Base-by-base conservation (phyloP, 345 rosid species). In the Aegle marmelos region DNA sequence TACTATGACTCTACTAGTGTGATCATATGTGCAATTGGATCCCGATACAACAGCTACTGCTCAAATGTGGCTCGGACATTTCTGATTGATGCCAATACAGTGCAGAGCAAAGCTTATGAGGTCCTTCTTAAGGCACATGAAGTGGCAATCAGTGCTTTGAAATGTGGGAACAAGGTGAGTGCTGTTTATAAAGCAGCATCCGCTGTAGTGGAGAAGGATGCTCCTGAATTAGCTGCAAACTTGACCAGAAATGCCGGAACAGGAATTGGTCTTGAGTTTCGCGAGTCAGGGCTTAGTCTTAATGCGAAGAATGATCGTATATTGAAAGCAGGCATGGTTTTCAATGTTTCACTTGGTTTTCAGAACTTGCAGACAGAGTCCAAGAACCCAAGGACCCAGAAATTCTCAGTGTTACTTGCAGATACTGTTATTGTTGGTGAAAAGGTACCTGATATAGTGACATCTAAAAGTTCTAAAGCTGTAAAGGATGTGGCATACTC, bases 241-340 rank as follows among this genome's bases (percentile, higher is more conserved):
- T 69, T 89, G 69, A 89, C 90, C 3, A 87, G 80, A 89, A 75
- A 83, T 80, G 88, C 90, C 0, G 90, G 88, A 69, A 86, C 88
- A 41, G 91, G 91, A 50, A 83, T 89, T n/a, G 91, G 90, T 30
- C 87, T 89, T 64, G 91, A 89, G 77, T 89, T 89, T 76, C 90
- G 88, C 16, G 91, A 89, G 79, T 83, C 91, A 6, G 91, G 88
- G 16, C 79, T 89, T 27, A 87, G 63, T 74, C 83, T 87, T 54
- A 87, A 87, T 76, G 82, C 87, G 37, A 89, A 82, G 82, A 87
- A 89, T 79, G 88, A 85, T 31, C 74, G 83, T 21, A 34, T 75
- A 17, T 34, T 89, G 76, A 89, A 68, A 78, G 41, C 84, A 24
- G 82, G 83, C 39, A 88, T 87, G 91, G 85, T 88, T 69, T 88